Evolutionary conservation across 2,329 filamentous ascomycete species (phyloP).

Genomic region (Hypoxylon sp.): DNA sequence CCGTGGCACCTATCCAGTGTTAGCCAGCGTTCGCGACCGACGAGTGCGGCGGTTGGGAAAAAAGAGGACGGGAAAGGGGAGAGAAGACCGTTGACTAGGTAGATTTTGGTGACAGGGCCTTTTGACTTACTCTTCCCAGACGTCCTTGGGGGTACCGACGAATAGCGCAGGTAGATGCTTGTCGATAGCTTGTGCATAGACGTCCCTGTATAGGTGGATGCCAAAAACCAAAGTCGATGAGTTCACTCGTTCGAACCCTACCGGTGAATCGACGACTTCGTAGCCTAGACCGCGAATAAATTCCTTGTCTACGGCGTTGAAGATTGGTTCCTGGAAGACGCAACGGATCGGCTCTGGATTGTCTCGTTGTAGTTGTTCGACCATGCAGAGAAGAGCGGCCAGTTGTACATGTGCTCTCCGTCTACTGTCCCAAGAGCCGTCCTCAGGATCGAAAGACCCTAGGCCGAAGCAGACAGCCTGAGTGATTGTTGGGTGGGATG

Average conservation of each 20-base stretch:
- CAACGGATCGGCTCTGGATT: slow-evolving; percentile 55
- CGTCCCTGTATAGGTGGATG: slow-evolving; percentile 68
- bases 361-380: slow-evolving; percentile 50
- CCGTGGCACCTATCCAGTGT: slow-evolving; percentile 29
- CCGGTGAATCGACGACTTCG: slow-evolving; percentile 63
- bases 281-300: slow-evolving; percentile 70
- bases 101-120: neutral
- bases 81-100: too few relatives aligned
- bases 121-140: slow-evolving; percentile 63
- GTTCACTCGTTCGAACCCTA: slow-evolving; percentile 64
- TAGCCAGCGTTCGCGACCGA: neutral
- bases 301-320: slow-evolving; percentile 60
- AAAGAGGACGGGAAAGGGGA: neutral
- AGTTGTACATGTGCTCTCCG: slow-evolving; percentile 65
- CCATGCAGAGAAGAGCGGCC: slow-evolving; percentile 63
- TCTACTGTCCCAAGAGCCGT: slow-evolving; percentile 60
- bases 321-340: slow-evolving; percentile 67
- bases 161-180: slow-evolving; percentile 64
- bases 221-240: slow-evolving; percentile 68
- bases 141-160: slow-evolving; percentile 67
- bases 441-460: slow-evolving; percentile 66
- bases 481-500: slow-evolving; percentile 45
- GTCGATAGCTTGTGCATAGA: slow-evolving; percentile 65
- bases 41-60: neutral
- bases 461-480: slow-evolving; percentile 67